A percentile compares a stretch with the other conserved stretches of the same genome.
Evolutionary conservation across 208 protist species (phyloP).

Genomic region (Crithidia sp.): DNA sequence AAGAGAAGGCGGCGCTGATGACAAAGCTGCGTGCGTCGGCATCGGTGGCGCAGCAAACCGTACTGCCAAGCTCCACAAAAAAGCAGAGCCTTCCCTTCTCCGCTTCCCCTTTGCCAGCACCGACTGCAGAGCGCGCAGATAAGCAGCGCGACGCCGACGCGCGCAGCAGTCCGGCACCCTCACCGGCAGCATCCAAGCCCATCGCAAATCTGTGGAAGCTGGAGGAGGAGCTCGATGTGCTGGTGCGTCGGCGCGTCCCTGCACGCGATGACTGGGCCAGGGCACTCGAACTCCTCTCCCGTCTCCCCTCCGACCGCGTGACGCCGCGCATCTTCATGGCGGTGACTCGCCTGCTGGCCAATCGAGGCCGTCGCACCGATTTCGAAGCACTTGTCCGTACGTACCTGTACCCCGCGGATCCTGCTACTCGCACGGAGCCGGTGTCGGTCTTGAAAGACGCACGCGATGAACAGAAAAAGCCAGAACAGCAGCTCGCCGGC

Average conservation of each 20-base stretch:
- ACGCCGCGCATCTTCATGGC: constrained; percentile 27
- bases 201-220: too few relatives aligned
- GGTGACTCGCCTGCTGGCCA: constrained; percentile 15
- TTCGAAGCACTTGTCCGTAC: constrained; percentile 5
- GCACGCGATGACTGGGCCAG: constrained; percentile 2
- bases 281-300: constrained; percentile 13
- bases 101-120: too few relatives aligned
- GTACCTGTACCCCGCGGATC: constrained; percentile 5
- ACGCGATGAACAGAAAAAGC: neutral
- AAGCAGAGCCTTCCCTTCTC: too few relatives aligned
- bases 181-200: neutral
- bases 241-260: neutral
- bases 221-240: neutral
- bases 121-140: too few relatives aligned
- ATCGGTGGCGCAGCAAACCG: too few relatives aligned
- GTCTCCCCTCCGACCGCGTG: constrained; percentile 8
- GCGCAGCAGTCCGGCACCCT: neutral
- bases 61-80: too few relatives aligned
- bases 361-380: constrained; percentile 10
- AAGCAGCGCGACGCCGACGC: too few relatives aligned
- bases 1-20: neutral
- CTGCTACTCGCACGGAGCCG: neutral
- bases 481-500: neutral
- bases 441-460: neutral
- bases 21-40: neutral